These are phyloP conservation scores for Candida mattraensis DNA, from an alignment of 805 yeast species.

Conservation along the genomic window DNA sequence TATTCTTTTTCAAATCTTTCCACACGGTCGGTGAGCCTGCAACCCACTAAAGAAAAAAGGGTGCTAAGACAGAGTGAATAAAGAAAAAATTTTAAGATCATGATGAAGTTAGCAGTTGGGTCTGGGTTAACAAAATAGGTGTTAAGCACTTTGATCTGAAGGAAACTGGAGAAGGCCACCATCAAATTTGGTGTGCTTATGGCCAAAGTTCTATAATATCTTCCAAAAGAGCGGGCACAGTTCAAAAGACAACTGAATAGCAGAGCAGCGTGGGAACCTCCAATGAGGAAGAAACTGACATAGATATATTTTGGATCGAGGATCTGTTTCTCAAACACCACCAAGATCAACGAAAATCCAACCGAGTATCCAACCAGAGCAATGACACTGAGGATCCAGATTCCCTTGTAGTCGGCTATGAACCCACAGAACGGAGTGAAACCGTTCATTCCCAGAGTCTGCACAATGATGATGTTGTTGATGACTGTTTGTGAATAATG, in stretches of 20 bases:
- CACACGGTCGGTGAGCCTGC: slow-evolving; percentile 30
- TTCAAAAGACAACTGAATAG: slow-evolving; percentile 69
- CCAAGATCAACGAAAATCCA: slow-evolving; percentile 55
- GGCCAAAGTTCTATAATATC: slow-evolving; percentile 70
- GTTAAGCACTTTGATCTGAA: slow-evolving; percentile 30
- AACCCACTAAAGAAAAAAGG: slow-evolving; percentile 27
- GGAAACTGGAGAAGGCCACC: slow-evolving; percentile 34
- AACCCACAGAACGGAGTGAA: slow-evolving; percentile 81
- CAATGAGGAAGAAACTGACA: slow-evolving; percentile 56
- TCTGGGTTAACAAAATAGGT: slow-evolving; percentile 18
- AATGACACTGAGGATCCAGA: slow-evolving; percentile 63
- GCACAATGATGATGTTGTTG: slow-evolving; percentile 71
- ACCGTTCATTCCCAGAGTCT: slow-evolving; percentile 79
- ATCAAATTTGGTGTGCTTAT: slow-evolving; percentile 73
- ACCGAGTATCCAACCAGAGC: slow-evolving; percentile 63
- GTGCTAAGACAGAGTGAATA: slow-evolving; percentile 18
- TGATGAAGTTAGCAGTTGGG: slow-evolving; percentile 20
- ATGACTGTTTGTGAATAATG: slow-evolving; percentile 61
- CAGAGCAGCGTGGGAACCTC: slow-evolving; percentile 68
- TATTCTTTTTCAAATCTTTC: slow-evolving; percentile 27
- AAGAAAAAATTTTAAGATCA: slow-evolving; percentile 24
- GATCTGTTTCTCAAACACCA: slow-evolving; percentile 32
- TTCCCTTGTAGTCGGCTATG: slow-evolving; percentile 79
- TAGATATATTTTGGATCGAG: slow-evolving; percentile 41
- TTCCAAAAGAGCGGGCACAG: slow-evolving; percentile 74